Conservation (phyloP, 441 rosid genomes). For the Gossypium aridum region DNA sequence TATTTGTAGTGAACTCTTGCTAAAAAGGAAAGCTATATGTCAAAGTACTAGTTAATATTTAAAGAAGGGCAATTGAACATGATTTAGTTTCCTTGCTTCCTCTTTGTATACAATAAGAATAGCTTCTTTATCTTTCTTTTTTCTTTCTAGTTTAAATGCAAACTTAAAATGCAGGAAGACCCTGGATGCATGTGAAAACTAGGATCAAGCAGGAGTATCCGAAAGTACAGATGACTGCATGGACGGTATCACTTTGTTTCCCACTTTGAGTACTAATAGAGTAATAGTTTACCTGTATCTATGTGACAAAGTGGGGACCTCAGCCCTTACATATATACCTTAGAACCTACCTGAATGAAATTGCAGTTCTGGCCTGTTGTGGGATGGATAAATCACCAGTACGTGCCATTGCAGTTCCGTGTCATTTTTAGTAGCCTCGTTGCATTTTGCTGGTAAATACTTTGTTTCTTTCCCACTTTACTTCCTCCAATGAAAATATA, state of each 20-base stretch:
- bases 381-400: conserved; percentile 88
- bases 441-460: conserved; percentile 67
- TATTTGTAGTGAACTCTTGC: not conserved
- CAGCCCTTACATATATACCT: not conserved
- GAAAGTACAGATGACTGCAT: conserved; percentile 56
- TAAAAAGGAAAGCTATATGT: not conserved
- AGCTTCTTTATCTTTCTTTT: not conserved
- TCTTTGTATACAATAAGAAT: not conserved
- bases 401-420: conserved; percentile 74
- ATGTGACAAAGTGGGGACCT: not conserved
- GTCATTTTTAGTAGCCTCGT: conserved; percentile 59
- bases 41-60: not conserved
- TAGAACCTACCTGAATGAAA: conserved; percentile 9
- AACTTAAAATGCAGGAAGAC: conserved; percentile 55
- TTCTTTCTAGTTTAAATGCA: not conserved
- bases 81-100: not conserved
- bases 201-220: conserved; percentile 77
- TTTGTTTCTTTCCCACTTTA: not conserved
- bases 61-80: conserved; percentile 4
- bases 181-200: conserved; percentile 67
- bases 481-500: not conserved
- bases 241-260: conserved; percentile 56
- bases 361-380: conserved; percentile 87
- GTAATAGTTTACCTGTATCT: not conserved
- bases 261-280: not conserved